Evolutionary conservation across 768 basidiomycete genomes (phyloP), one percentile per base, ranked within the genome.

Genomic region (Heimioporus sp.): DNA sequence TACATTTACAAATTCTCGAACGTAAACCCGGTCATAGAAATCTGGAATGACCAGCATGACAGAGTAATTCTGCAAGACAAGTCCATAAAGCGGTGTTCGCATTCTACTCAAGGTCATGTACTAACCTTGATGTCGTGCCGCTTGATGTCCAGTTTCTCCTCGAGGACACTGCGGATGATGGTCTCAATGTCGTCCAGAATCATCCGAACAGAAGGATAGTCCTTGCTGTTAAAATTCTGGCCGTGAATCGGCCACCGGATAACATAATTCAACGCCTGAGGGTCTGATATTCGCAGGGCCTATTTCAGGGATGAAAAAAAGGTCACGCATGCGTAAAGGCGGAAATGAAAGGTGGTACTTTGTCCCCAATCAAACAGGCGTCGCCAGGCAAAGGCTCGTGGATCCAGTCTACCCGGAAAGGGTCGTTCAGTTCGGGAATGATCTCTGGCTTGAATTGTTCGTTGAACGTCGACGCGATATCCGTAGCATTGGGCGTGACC

Each of bases 41-140:
- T 99, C 97, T 8, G 97, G 95, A 20, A 98, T 84, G 31, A 98
- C 82, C 5, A 99, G 77, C 35, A 98, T 77, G 12, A 87, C 85
- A 2, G 92, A 94, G 68, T 87, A 90, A 51, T 90, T 82, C 95
- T 98, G 57, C 13, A 35, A 28, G 24, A 35, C 35, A 35, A 13
- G 35, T 35, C 21, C 8, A 20, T 42, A 31, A 46, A 24, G 52
- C 4, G 13, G 34, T 11, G 40, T 19, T 21, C 20, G 10, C 7
- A 40, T 17, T 32, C 30, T n/a, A 39, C 31, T 40, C 4, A 43
- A 39, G 3, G 42, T 34, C 24, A 7, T 39, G 36, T 8, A 64
- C 73, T 42, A 58, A 89, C 91, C 76, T 85, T 83, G 68, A 81
- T 82, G 39, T 85, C 80, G 15, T 66, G 57, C 6, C 66, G 62